Conservation (phyloP, 306 rosid genomes). For the Cicer cuneatum region DNA sequence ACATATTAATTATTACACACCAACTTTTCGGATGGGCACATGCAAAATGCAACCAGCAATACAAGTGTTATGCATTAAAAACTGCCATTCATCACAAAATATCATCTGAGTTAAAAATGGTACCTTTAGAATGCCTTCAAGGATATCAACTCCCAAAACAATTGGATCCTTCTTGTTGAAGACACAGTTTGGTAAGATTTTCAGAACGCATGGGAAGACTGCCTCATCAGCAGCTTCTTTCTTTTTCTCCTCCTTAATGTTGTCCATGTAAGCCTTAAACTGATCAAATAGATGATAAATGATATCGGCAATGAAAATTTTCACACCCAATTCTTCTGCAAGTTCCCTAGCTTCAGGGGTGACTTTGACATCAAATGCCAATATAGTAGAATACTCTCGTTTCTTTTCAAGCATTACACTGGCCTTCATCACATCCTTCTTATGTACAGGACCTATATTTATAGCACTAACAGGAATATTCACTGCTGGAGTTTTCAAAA, state of each 20-base stretch:
- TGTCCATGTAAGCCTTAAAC: slow-evolving; percentile 89
- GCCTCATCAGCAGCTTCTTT: slow-evolving; percentile 93
- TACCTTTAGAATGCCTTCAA: slow-evolving; percentile 95
- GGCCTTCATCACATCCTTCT: slow-evolving; percentile 97
- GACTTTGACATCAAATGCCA: slow-evolving; percentile 99
- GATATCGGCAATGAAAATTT: slow-evolving; percentile 86
- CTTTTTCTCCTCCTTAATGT: slow-evolving; percentile 92
- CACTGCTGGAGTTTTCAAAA: slow-evolving; percentile 85
- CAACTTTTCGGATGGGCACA: not conserved
- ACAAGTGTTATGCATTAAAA: slow-evolving; percentile 18
- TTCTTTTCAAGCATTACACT: slow-evolving; percentile 97
- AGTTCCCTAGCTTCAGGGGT: slow-evolving; percentile 92
- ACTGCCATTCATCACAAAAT: slow-evolving; percentile 20
- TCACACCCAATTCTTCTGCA: slow-evolving; percentile 85
- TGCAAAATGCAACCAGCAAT: not conserved
- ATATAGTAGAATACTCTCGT: slow-evolving; percentile 76
- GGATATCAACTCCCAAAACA: slow-evolving; percentile 91
- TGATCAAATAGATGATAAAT: slow-evolving; percentile 93
- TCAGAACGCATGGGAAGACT: slow-evolving; percentile 86
- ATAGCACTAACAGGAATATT: slow-evolving; percentile 94
- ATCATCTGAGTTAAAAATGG: not conserved
- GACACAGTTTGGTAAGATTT: slow-evolving; percentile 79
- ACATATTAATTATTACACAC: not conserved
- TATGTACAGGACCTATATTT: slow-evolving; percentile 95
- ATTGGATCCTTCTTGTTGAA: slow-evolving; percentile 98